These are phyloP conservation scores for Gnaphalium uliginosum DNA, from an alignment of 129 eudicot species.

Conservation along the genomic window DNA sequence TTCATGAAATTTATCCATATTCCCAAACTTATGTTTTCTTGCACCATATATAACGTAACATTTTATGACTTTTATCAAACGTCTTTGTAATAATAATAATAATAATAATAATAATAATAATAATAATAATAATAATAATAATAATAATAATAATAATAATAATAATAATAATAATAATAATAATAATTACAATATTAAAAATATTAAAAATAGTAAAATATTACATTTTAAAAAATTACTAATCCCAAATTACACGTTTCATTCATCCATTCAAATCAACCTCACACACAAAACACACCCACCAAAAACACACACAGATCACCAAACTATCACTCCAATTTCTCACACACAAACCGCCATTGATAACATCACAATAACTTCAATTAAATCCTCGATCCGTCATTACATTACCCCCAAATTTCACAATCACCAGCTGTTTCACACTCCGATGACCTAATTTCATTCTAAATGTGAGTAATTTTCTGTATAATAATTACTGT, in stretches of 20 bases:
- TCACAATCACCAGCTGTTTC: neutral
- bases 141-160: no score
- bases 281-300: conserved; percentile 5
- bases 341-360: conserved; percentile 2
- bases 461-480: neutral
- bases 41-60: no score
- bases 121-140: no score
- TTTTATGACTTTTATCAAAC: no score
- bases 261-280: neutral
- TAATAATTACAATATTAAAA: no score
- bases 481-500: neutral
- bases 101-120: no score
- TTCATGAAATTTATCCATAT: no score
- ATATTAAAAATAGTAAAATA: no score
- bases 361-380: neutral
- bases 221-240: no score
- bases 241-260: neutral
- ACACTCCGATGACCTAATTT: conserved; percentile 2
- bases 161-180: no score
- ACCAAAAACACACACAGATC: conserved; percentile 6
- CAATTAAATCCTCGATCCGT: neutral
- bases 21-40: no score
- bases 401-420: neutral
- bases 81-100: no score
- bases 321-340: conserved; percentile 17